Conservation (phyloP, 2,329 filamentous ascomycete species). For the Exophiala bonariae region DNA sequence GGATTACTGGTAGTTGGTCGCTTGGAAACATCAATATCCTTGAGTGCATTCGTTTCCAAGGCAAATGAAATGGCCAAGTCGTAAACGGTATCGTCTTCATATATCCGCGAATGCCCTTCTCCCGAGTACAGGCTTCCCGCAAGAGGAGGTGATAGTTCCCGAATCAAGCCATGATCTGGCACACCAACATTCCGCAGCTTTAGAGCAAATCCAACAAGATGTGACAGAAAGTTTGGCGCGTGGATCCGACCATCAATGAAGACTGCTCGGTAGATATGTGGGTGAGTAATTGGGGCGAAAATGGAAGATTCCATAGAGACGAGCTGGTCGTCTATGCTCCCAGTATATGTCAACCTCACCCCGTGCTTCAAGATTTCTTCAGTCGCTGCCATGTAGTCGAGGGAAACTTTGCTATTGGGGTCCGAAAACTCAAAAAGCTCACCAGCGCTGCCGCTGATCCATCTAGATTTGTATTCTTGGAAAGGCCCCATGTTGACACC, state of each 20-base stretch:
- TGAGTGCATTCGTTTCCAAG: slow-evolving; percentile 66
- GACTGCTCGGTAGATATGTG: slow-evolving; percentile 91
- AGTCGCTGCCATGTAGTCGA: slow-evolving; percentile 75
- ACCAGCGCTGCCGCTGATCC: slow-evolving; percentile 86
- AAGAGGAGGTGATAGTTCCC: slow-evolving; percentile 82
- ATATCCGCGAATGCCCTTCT: slow-evolving; percentile 89
- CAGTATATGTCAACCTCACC: slow-evolving; percentile 80
- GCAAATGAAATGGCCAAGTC: slow-evolving; percentile 72
- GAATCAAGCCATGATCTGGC: slow-evolving; percentile 87
- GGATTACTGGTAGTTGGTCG: slow-evolving; percentile 41
- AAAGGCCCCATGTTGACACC: slow-evolving; percentile 94
- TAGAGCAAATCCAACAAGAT: slow-evolving; percentile 87
- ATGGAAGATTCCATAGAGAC: slow-evolving; percentile 93
- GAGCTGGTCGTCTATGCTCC: slow-evolving; percentile 95
- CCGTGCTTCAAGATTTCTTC: slow-evolving; percentile 74
- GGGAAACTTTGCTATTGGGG: slow-evolving; percentile 76
- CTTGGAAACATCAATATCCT: slow-evolving; percentile 51
- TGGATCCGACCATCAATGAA: slow-evolving; percentile 93
- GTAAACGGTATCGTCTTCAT: slow-evolving; percentile 86
- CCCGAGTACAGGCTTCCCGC: slow-evolving; percentile 89
- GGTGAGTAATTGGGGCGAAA: slow-evolving; percentile 81
- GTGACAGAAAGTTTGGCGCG: slow-evolving; percentile 88
- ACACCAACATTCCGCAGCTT: slow-evolving; percentile 93
- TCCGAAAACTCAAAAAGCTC: slow-evolving; percentile 94
- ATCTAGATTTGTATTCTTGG: slow-evolving; percentile 82